phyloP scores from a whole-genome alignment of 2,329 filamentous ascomycete species.

The Monosporascus sp. region DNA sequence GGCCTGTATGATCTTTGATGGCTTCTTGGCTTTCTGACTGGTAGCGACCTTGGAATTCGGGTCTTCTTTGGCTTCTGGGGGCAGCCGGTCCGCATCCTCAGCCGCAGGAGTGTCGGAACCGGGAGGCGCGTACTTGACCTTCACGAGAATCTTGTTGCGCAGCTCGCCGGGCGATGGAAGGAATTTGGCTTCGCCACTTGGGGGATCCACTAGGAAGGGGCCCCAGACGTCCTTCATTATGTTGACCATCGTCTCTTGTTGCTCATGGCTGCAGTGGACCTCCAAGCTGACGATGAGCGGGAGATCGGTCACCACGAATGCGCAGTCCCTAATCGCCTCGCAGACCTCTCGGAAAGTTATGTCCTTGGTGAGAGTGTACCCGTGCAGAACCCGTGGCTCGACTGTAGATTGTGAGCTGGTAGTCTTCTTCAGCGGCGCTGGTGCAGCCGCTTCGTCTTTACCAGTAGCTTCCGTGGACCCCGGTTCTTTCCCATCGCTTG shows the following conservation, averaged over 20 bases:
- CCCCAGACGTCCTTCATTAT: constrained; percentile 86
- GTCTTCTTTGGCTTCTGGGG: constrained; percentile 28
- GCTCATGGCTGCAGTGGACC: constrained; percentile 73
- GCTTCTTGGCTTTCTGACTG: constrained; percentile 38
- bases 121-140: constrained; percentile 65
- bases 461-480: constrained; percentile 2
- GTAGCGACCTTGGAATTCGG: constrained; percentile 35
- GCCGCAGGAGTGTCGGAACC: constrained; percentile 21
- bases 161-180: constrained; percentile 68
- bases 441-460: background rate
- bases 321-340: constrained; percentile 69
- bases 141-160: constrained; percentile 74
- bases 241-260: constrained; percentile 86
- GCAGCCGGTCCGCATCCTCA: constrained; percentile 18
- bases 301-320: constrained; percentile 68
- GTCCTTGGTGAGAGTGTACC: constrained; percentile 85
- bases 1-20: constrained; percentile 62
- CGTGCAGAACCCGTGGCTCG: constrained; percentile 79
- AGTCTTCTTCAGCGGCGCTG: constrained; percentile 12
- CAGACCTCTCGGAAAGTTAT: constrained; percentile 85
- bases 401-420: constrained; percentile 28
- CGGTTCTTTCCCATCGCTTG: background rate
- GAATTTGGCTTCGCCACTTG: constrained; percentile 37
- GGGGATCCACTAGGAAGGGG: constrained; percentile 60
- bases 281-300: constrained; percentile 94